Conservation (phyloP, 352 stramenopile species). For the Phytophthora agathidicida region DNA sequence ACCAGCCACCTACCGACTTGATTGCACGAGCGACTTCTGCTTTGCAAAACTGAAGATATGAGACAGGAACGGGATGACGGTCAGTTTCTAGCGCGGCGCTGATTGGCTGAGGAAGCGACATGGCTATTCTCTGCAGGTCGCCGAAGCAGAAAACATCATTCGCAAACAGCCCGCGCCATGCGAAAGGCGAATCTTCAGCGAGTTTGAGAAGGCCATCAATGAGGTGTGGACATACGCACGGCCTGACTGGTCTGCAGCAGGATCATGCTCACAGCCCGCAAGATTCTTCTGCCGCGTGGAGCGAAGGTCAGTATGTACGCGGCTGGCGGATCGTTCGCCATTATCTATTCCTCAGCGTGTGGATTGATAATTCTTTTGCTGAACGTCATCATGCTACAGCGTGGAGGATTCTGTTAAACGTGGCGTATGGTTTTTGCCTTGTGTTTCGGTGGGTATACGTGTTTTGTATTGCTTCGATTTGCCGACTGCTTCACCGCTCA, state of each 20-base stretch:
- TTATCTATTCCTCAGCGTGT: too few species aligned
- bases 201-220: too few species aligned
- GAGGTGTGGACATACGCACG: constrained; percentile 11
- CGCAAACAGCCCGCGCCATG: not conserved
- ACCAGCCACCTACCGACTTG: not conserved
- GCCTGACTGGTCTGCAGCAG: constrained; percentile 8
- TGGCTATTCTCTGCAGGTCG: too few species aligned
- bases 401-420: too few species aligned
- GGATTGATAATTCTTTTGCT: too few species aligned
- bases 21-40: not conserved
- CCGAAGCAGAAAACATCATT: constrained; percentile 9
- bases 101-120: constrained; percentile 24
- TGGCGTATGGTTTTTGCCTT: too few species aligned
- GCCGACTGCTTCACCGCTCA: too few species aligned
- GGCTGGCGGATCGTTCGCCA: not conserved
- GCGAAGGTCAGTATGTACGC: not conserved
- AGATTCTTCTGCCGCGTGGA: not conserved
- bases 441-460: too few species aligned
- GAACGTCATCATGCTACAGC: too few species aligned
- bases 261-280: not conserved
- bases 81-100: not conserved
- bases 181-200: constrained; percentile 11
- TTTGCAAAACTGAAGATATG: constrained; percentile 34
- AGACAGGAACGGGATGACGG: constrained; percentile 22
- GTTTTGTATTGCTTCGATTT: too few species aligned